These are phyloP conservation scores for Penicillium roqueforti DNA, from an alignment of 495 filamentous ascomycete species.

Conservation along the genomic window DNA sequence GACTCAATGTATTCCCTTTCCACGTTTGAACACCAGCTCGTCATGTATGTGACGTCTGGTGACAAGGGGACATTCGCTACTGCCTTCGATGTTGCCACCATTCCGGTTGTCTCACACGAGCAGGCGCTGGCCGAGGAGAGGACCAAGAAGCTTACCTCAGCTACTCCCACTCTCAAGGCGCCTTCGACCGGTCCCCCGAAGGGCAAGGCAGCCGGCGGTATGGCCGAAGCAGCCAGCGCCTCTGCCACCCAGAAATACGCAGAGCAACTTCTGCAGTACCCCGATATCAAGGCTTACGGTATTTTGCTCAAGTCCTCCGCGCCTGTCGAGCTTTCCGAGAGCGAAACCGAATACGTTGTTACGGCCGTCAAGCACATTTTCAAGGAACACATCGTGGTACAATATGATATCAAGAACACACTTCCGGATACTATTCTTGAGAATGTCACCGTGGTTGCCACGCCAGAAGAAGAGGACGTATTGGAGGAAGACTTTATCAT, in stretches of 20 bases:
- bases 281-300: conserved; percentile 86
- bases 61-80: conserved; percentile 76
- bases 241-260: conserved; percentile 83
- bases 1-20: conserved; percentile 83
- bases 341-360: conserved; percentile 97
- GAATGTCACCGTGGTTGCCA: conserved; percentile 84
- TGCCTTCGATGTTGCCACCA: conserved; percentile 84
- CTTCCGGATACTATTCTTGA: conserved; percentile 83
- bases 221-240: conserved; percentile 69
- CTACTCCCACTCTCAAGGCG: conserved; percentile 91
- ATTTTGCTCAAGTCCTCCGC: conserved; percentile 82
- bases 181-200: conserved; percentile 82
- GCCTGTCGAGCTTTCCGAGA: conserved; percentile 87
- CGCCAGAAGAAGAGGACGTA: conserved; percentile 73
- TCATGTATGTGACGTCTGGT: conserved; percentile 93
- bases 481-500: conserved; percentile 91
- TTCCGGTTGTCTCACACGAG: conserved; percentile 93
- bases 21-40: conserved; percentile 92
- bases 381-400: conserved; percentile 91
- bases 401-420: conserved; percentile 98
- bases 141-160: conserved; percentile 89
- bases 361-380: conserved; percentile 93
- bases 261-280: conserved; percentile 79
- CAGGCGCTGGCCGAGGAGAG: conserved; percentile 96
- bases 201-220: conserved; percentile 53